Percentiles rank a stretch among this genome's conserved stretches.
Evolutionary conservation across 805 yeast species (phyloP).

Genomic region (Blastobotrys parvus): DNA sequence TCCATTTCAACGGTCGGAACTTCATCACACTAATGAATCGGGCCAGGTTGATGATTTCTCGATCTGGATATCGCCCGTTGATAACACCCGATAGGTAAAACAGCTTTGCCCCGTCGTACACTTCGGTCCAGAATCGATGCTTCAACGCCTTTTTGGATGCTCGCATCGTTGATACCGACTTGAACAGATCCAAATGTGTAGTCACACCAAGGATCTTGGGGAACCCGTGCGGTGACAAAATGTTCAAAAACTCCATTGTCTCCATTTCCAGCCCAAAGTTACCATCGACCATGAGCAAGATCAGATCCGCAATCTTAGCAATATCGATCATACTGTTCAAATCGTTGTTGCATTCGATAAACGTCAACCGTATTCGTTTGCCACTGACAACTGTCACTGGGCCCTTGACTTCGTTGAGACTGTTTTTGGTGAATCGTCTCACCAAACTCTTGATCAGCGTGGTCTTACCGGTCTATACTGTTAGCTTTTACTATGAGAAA

Average conservation of each 20-base stretch:
- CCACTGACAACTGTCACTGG: slow-evolving; percentile 97
- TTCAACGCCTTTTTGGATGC: slow-evolving; percentile 87
- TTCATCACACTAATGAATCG: slow-evolving; percentile 96
- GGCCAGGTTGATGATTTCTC: slow-evolving; percentile 86
- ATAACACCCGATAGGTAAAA: slow-evolving; percentile 92
- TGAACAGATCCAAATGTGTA: slow-evolving; percentile 91
- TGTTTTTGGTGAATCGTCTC: slow-evolving; percentile 78
- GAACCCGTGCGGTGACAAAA: slow-evolving; percentile 98
- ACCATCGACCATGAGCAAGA: slow-evolving; percentile 84
- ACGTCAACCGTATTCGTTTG: slow-evolving; percentile 83
- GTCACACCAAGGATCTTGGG: slow-evolving; percentile 94
- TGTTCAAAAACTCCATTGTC: slow-evolving; percentile 94
- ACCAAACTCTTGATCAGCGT: slow-evolving; percentile 86
- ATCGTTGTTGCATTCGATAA: slow-evolving; percentile 88
- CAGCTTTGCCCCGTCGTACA: slow-evolving; percentile 93
- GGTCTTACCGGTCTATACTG: slow-evolving; percentile 68
- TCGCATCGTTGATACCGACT: slow-evolving; percentile 78
- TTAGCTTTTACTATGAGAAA: too few species aligned
- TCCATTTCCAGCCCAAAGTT: slow-evolving; percentile 99
- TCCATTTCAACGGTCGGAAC: slow-evolving; percentile 98
- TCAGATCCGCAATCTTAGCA: slow-evolving; percentile 91
- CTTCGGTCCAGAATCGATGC: slow-evolving; percentile 98
- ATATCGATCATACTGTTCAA: slow-evolving; percentile 93
- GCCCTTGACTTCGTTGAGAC: slow-evolving; percentile 80
- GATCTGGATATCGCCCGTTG: slow-evolving; percentile 95